Base-by-base conservation (phyloP, 805 yeast genomes). In the Babjeviella inositovora region DNA sequence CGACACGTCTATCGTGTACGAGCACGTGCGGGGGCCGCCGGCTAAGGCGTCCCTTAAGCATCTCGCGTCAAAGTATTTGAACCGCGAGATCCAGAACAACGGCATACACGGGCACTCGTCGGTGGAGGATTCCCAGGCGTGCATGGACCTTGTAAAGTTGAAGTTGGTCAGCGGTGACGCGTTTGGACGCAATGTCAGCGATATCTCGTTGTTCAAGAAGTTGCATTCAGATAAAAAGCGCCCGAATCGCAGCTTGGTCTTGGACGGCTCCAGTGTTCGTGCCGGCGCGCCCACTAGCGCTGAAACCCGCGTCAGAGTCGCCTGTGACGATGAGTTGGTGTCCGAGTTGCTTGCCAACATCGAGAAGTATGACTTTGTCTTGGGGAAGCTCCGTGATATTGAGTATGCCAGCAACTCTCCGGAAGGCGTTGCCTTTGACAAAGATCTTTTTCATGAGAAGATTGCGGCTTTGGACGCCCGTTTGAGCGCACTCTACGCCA, bases 11-110 rank as follows among this genome's bases (percentile, higher is more conserved):
- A 34, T 77, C 2, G 51, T 74, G 7, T 77, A 53, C 46, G 82
- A 82, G 25, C 94, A 84, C 41, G 62, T 67, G n/a, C 57, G 77
- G 16, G 96, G 96, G 0, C 74, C 74, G 0, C 93, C 93, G 0
- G 60, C 60, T 30, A 77, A 71, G 38, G 87, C 94, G 2, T 64
- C 93, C 0, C 55, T 87, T 29, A 72, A 63, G 39, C 71, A 71
- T 54, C 53, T 90, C n/a, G 57, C 84, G 2, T 47, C 56, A 7
- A 62, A 57, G 27, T 65, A 58, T 39, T 47, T 85, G 18, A 46
- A 55, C 11, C 47, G 62, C 23, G 49, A 43, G 0, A 87, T 87
- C 24, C 97, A 90, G 44, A 48, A 47, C 13, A 72, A 75, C n/a
- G 58, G 57, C 13, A 33, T 28, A 4, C 32, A 43, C 4, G 93